Evolutionary conservation across 75 land plant species (phyloP), one percentile per base, ranked within the genome.

Genomic region (Sequoia sempervirens): DNA sequence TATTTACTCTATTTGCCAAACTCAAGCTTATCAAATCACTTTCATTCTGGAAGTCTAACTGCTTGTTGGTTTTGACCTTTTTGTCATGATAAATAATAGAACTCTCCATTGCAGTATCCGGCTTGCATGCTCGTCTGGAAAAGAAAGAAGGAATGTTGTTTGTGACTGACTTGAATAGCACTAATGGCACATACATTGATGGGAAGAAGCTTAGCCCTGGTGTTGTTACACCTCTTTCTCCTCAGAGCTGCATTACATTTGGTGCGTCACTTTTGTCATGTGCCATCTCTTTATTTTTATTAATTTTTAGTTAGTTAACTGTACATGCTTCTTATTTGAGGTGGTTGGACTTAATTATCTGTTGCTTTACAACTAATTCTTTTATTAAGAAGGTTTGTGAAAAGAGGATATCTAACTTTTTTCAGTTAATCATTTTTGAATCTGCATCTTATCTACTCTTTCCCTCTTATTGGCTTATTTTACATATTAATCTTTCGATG

Each of bases 131-230:
- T 45, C 92, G 94, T 20, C 87, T 97, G 53, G 92, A 95, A 88
- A 97, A 89, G 84, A 91, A 88, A 81, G 93, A 84, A 34, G 93
- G 91, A 45, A 81, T 70, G 66, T 90, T 97, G 17, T 75, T 90
- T 82, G 92, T 97, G 20, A 95, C 98, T 12, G 99, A 97, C 84
- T 82, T 97, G 82, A 94, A 91, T 84, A 97, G 99, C 87, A 97
- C 99, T 56, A 97, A 97, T 88, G 99, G 99, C 26, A 97, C 99
- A 53, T 97, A 86, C 80, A 78, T 97, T 61, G 84, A 92, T 86
- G 92, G 89, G 13, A 89, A 83, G 88, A 87, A 83, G 80, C 87
- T 97, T 17, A 86, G 82, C 66, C 96, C 98, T 82, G 96, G 98
- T 37, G 89, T 83, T 86, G 90, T 75, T 75, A 84, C 91, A 18